These are phyloP conservation scores for Blastocystis sp. DNA, from an alignment of 352 stramenopile species.

Conservation along the genomic window DNA sequence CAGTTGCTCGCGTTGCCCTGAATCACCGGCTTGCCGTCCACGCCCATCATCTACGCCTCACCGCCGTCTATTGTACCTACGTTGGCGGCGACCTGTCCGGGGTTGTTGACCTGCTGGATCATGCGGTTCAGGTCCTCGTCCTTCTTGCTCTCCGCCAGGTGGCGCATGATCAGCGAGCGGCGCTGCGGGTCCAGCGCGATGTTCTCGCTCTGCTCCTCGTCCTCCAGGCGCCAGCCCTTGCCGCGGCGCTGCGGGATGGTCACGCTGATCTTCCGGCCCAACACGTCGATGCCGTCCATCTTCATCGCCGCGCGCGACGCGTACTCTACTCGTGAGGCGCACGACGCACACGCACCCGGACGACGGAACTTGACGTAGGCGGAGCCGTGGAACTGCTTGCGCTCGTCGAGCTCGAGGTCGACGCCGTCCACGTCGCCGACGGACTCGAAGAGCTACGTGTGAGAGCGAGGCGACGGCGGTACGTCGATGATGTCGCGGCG, in stretches of 20 bases:
- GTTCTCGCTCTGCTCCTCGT: constrained; percentile 45
- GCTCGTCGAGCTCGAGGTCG: constrained; percentile 27
- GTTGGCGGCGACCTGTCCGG: constrained; percentile 1
- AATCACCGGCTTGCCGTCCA: constrained; percentile 60
- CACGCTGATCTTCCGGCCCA: constrained; percentile 52
- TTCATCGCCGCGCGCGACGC: constrained; percentile 37
- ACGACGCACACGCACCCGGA: neutral
- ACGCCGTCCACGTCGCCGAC: constrained; percentile 68
- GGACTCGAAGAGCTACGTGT: constrained; percentile 18
- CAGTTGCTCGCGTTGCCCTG: constrained; percentile 68
- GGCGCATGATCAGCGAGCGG: constrained; percentile 49
- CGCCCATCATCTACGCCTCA: neutral
- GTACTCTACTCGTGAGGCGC: neutral
- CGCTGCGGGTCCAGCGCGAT: constrained; percentile 46
- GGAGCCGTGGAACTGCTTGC: constrained; percentile 32
- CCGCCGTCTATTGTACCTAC: neutral
- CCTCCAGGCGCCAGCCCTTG: constrained; percentile 15
- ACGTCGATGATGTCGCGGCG: constrained; percentile 55
- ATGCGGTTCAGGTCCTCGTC: constrained; percentile 16
- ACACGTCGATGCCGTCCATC: constrained; percentile 28
- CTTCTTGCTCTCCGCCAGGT: constrained; percentile 70
- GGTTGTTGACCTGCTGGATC: constrained; percentile 63
- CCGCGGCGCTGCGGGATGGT: constrained; percentile 13
- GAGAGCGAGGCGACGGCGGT: neutral
- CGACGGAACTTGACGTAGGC: constrained; percentile 70